phyloP scores from a whole-genome alignment of 2,329 filamentous ascomycete species.

The Fusarium sp. region DNA sequence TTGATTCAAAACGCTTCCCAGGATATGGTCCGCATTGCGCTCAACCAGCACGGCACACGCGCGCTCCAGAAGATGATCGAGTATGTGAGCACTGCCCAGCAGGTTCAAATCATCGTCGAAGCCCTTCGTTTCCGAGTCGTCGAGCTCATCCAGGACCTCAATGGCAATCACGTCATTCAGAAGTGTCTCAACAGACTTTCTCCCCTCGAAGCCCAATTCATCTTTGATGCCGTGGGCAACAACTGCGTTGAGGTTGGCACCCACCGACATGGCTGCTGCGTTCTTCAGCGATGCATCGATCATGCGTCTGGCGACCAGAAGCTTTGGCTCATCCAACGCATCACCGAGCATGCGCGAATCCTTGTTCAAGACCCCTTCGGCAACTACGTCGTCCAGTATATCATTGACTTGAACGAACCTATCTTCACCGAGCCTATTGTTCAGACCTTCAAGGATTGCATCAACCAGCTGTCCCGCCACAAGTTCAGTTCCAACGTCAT shows the following conservation, averaged over 20 bases:
- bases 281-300: conserved; percentile 97
- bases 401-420: conserved; percentile 90
- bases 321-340: conserved; percentile 84
- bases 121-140: conserved; percentile 88
- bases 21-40: conserved; percentile 90
- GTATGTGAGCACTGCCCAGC: conserved; percentile 86
- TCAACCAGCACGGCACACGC: conserved; percentile 97
- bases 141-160: conserved; percentile 94
- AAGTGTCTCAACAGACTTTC: conserved; percentile 97
- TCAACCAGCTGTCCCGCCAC: conserved; percentile 83
- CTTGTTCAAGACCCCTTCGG: conserved; percentile 97
- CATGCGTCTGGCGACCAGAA: conserved; percentile 94
- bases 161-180: conserved; percentile 99
- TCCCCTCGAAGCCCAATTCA: conserved; percentile 89
- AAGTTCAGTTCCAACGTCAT: conserved; percentile 99
- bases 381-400: conserved; percentile 99
- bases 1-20: conserved; percentile 90
- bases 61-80: conserved; percentile 99
- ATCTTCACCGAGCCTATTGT: conserved; percentile 91
- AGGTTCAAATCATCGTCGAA: conserved; percentile 88
- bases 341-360: conserved; percentile 87
- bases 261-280: conserved; percentile 97
- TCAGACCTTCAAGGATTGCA: conserved; percentile 79
- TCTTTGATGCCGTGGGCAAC: conserved; percentile 91
- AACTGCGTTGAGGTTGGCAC: conserved; percentile 93